These are phyloP conservation scores for Acacia concinna DNA, from an alignment of 331 rosid species.

Conservation along the genomic window DNA sequence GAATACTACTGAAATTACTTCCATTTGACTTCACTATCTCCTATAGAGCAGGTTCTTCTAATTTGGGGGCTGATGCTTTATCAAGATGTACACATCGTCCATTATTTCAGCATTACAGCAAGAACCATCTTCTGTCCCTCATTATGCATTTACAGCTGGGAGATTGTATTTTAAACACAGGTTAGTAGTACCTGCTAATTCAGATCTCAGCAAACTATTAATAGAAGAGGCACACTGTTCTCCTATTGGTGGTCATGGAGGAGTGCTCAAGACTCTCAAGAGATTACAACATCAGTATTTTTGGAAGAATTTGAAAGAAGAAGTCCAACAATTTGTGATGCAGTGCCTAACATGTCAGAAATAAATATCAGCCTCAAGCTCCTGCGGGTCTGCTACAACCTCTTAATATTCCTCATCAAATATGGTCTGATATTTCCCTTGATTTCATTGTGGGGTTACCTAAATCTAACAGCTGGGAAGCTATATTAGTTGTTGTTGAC, in stretches of 20 bases:
- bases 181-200: neutral
- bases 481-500: neutral
- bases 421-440: neutral
- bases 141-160: no score
- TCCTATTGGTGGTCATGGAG: neutral
- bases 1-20: no score
- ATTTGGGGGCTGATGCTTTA: no score
- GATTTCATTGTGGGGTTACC: neutral
- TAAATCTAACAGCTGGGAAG: neutral
- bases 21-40: no score
- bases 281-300: neutral
- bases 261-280: neutral
- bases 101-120: no score
- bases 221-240: neutral
- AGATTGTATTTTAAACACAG: no score
- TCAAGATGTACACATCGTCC: no score
- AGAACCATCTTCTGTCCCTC: no score
- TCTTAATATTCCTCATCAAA: neutral
- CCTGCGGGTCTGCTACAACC: neutral
- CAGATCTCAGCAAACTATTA: no score
- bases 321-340: neutral
- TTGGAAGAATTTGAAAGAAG: neutral
- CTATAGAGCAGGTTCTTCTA: no score
- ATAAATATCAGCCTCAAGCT: neutral
- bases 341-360: neutral